phyloP scores from a whole-genome alignment of 1,284 basidiomycete genomes.

The Wallemia ichthyophaga region DNA sequence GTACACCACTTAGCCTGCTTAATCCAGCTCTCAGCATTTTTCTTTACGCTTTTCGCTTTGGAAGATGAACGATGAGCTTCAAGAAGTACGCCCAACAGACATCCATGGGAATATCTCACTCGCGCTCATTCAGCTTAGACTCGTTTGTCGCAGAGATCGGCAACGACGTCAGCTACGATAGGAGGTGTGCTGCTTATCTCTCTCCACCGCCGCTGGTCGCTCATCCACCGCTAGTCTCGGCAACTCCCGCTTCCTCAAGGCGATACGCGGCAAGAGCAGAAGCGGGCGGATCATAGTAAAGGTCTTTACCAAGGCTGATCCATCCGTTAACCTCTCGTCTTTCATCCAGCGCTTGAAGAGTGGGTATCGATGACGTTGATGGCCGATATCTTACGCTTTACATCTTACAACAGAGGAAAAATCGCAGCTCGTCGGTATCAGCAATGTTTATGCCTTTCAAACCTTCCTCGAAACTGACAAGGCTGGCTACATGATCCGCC shows the following conservation, averaged over 20 bases:
- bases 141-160: slow-evolving; percentile 66
- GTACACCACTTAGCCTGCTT: neutral
- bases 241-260: slow-evolving; percentile 81
- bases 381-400: neutral
- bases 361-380: slow-evolving; percentile 13
- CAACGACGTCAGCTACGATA: slow-evolving; percentile 58
- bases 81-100: neutral
- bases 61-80: too few species aligned
- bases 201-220: too few species aligned
- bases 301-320: slow-evolving; percentile 54
- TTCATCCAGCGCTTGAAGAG: slow-evolving; percentile 39
- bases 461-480: slow-evolving; percentile 80
- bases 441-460: slow-evolving; percentile 71
- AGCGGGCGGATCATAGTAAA: slow-evolving; percentile 44
- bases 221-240: slow-evolving; percentile 33
- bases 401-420: slow-evolving; percentile 24
- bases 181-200: slow-evolving; percentile 27
- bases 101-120: neutral
- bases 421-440: slow-evolving; percentile 50
- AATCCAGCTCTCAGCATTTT: neutral
- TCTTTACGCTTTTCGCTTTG: neutral
- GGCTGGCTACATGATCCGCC: slow-evolving; percentile 77
- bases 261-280: slow-evolving; percentile 43
- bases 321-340: slow-evolving; percentile 31
- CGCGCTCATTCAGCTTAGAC: slow-evolving; percentile 25